A percentile compares a stretch with the other conserved stretches of the same genome.
Conservation (phyloP, 2,329 filamentous ascomycete genomes). For the Monosporascus sp. region DNA sequence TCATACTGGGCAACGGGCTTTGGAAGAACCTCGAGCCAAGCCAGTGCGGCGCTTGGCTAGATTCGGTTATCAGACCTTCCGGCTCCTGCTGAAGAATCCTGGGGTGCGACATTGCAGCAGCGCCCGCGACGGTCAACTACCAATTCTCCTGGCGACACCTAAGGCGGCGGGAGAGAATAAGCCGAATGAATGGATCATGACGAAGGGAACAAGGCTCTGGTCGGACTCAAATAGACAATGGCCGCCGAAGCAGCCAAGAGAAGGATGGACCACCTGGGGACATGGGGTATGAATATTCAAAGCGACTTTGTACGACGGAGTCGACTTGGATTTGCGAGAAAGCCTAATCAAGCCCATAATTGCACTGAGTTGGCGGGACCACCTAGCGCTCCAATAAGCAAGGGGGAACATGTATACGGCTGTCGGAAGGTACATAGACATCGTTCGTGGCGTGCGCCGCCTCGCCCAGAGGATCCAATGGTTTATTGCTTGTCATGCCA, state of each 20-base stretch:
- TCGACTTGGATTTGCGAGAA: conserved; percentile 42
- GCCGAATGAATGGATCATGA: conserved; percentile 39
- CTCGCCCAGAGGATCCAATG: neutral
- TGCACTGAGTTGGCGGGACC: conserved; percentile 42
- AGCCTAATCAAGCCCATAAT: conserved; percentile 47
- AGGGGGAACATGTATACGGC: neutral
- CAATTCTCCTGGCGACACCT: conserved; percentile 36
- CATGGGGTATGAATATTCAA: conserved; percentile 49
- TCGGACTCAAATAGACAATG: conserved; percentile 39
- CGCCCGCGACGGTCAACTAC: conserved; percentile 10
- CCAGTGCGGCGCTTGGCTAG: conserved; percentile 36
- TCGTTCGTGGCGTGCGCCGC: neutral
- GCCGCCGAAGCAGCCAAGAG: conserved; percentile 27
- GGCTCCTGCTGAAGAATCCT: conserved; percentile 13
- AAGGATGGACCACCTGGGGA: conserved; percentile 41
- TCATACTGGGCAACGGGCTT: conserved; percentile 42
- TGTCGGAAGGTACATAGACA: neutral
- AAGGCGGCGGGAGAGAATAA: conserved; percentile 42
- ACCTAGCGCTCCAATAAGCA: conserved; percentile 19
- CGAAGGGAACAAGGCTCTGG: conserved; percentile 42
- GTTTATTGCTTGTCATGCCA: neutral
- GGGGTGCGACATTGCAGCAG: conserved; percentile 9
- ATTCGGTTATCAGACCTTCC: conserved; percentile 28
- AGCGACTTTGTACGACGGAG: conserved; percentile 41
- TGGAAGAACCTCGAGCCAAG: conserved; percentile 42